A percentile compares a stretch with the other conserved stretches of the same genome.
phyloP scores from a whole-genome alignment of 1,284 basidiomycete genomes.

The Pyrrhoderma lamaoense region DNA sequence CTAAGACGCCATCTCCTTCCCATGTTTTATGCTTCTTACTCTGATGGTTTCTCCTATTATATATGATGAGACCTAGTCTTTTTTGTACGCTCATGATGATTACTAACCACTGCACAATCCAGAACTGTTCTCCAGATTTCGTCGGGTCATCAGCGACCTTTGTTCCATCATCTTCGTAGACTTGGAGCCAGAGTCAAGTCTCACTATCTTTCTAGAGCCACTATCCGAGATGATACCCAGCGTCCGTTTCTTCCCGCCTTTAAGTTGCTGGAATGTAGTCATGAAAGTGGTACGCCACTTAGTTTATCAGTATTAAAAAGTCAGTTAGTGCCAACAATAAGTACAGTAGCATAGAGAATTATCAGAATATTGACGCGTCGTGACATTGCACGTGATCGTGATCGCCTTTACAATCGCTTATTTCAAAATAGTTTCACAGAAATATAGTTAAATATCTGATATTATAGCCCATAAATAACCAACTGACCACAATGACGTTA shows the following conservation, averaged over 20 bases:
- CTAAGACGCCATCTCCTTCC: conserved; percentile 77
- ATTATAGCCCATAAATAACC: too few relatives aligned
- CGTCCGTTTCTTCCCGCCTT: conserved; percentile 7
- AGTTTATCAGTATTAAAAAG: too few relatives aligned
- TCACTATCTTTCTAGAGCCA: neutral
- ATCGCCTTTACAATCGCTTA: too few relatives aligned
- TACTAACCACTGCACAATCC: conserved; percentile 64
- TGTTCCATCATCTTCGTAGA: neutral
- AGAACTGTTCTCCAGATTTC: conserved; percentile 37
- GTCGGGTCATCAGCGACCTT: conserved; percentile 13
- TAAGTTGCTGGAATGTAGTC: conserved; percentile 11
- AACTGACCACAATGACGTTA: too few relatives aligned
- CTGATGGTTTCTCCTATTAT: conserved; percentile 65
- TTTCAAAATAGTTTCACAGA: too few relatives aligned
- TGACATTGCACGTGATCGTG: too few relatives aligned
- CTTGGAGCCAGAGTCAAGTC: neutral
- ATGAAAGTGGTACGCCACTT: neutral
- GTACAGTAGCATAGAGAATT: too few relatives aligned
- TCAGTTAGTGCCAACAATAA: neutral
- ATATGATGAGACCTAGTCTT: neutral
- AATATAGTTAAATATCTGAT: too few relatives aligned
- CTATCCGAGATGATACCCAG: neutral
- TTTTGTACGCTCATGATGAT: neutral
- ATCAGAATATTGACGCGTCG: too few relatives aligned
- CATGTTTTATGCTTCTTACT: conserved; percentile 87